These are phyloP conservation scores for Uronychia binucleata DNA, from an alignment of 73 alveolate species.

Conservation along the genomic window DNA sequence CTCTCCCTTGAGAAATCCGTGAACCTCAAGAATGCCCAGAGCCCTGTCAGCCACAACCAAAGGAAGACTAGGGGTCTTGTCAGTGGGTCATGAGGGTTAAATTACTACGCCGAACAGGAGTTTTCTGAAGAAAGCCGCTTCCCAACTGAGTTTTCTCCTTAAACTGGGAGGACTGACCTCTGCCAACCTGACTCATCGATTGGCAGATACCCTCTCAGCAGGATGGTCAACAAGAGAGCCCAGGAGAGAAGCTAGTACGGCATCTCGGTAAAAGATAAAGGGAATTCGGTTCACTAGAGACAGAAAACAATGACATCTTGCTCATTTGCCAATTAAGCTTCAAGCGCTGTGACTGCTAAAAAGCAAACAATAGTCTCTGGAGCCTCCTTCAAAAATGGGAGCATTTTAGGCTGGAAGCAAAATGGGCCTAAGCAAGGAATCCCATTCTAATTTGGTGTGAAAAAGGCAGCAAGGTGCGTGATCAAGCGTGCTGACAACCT, in stretches of 20 bases:
- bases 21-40: too few species aligned
- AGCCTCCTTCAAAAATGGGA: background rate
- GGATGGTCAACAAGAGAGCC: background rate
- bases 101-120: background rate
- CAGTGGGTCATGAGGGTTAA: background rate
- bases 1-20: too few species aligned
- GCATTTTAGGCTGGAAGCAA: background rate
- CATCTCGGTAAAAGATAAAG: background rate
- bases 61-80: too few species aligned
- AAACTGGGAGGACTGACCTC: background rate
- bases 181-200: background rate
- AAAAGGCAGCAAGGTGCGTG: background rate
- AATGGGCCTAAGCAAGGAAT: background rate
- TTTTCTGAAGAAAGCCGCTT: background rate
- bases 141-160: background rate
- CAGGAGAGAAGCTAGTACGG: background rate
- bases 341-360: background rate
- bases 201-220: background rate
- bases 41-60: too few species aligned
- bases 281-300: background rate
- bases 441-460: background rate
- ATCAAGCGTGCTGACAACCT: too few species aligned
- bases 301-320: background rate
- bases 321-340: too few species aligned
- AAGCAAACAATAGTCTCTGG: background rate